Evolutionary conservation across 208 protist species (phyloP).

Genomic region (Acanthamoeba castellanii): DNA sequence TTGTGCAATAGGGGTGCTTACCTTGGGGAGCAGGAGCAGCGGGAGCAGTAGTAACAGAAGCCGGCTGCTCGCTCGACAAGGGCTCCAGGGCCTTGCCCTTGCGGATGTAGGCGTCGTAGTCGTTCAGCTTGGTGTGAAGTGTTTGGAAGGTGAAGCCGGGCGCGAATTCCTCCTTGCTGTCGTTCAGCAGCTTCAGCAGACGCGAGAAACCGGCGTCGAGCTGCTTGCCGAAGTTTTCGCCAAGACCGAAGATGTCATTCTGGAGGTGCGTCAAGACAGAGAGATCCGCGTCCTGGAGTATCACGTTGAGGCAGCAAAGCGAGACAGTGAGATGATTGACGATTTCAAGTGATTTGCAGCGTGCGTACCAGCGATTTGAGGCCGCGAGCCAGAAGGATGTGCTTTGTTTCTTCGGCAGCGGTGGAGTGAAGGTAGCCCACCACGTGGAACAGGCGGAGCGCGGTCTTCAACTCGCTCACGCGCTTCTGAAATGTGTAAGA

Average conservation of each 20-base stretch:
- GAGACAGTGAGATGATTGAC: not conserved
- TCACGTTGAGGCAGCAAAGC: no score
- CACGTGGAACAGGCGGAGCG: constrained; percentile 16
- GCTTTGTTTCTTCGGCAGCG: not conserved
- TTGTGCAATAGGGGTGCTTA: not conserved
- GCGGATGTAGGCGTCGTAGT: constrained; percentile 9
- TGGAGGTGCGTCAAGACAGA: not conserved
- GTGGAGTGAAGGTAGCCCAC: constrained; percentile 22
- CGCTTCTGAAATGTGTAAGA: not conserved
- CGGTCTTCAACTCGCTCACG: not conserved
- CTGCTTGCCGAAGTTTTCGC: constrained; percentile 24
- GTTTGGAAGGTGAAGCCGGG: not conserved
- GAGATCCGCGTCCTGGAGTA: not conserved
- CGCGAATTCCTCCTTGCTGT: constrained; percentile 12
- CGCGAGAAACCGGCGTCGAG: constrained; percentile 23
- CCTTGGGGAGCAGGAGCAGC: not conserved
- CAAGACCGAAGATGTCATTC: constrained; percentile 25
- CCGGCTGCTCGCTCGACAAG: not conserved
- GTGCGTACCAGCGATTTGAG: not conserved
- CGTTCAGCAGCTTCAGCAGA: constrained; percentile 12
- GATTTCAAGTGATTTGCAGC: not conserved
- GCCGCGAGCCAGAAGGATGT: not conserved
- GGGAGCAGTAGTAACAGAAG: not conserved
- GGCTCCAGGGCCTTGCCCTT: constrained; percentile 6
- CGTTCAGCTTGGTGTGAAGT: constrained; percentile 14